Evolutionary conservation across 1,284 basidiomycete genomes (phyloP), one percentile per base, ranked within the genome.

Genomic region (Malassezia restricta): DNA sequence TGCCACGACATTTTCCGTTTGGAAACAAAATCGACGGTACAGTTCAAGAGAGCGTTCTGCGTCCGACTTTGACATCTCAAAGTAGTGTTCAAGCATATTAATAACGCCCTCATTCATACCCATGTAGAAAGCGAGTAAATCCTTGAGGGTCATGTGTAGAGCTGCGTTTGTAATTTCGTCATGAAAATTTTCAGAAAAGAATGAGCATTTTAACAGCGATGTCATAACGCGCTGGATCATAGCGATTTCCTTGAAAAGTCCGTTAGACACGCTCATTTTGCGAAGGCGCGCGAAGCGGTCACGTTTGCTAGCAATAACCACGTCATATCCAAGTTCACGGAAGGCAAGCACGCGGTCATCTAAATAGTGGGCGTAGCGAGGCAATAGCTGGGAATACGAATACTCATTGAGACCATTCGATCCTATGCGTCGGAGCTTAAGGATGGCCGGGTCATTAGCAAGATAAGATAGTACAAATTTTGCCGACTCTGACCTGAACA

Each of bases 21-120:
- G 89, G 56, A 82, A 83, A 76, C 90, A 94, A 75, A 99, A 99
- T 58, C 85, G 82, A 55, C 88, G 86, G 77, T 99, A 99, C 58
- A 96, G 84, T 30, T 78, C 77, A 31, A 98, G 80, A 2, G 94
- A 86, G 33, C 86, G 82, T 49, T 81, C 78, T 0, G 92, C 94
- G 73, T 98, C 92, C 20, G 83, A 76, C 62, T 87, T 85, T 3
- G 89, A 88, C 94, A 98, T 98, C 71, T 96, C 92, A 70, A 98
- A 96, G 76, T 96, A 99, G 76, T 94, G 86, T 71, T 96, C 94
- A 87, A 61, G 61, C 33, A 96, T 83, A 73, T 96, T 98, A 76
- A 95, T 94, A 43, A 96, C 87, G 51, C 92, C 92, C 71, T 99
- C 92, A 66, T 99, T 99, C 56, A 89, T 85, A 3, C 88, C 90